Base-by-base conservation (phyloP, 2,329 filamentous ascomycete species). In the Microcyclosporella mali region DNA sequence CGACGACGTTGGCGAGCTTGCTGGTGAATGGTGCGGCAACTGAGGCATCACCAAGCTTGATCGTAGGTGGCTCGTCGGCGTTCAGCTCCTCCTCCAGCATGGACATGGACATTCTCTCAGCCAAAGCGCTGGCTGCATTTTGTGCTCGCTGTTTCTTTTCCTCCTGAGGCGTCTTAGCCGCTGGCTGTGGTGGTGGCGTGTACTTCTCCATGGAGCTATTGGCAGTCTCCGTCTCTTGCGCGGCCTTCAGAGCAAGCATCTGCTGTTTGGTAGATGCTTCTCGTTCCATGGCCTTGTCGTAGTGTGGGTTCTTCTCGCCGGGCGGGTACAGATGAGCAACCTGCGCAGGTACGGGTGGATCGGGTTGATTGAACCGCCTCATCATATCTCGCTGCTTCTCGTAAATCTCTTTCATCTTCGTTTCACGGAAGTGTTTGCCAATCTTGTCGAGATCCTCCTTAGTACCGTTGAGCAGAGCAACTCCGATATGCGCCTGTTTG, bases 321-420 rank as follows among this genome's bases (percentile, higher is more conserved):
- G 88, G 87, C 36, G 92, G 89, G 66, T 94, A 98, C 21, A 98
- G 72, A 63, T 98, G 92, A 19, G 92, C 92, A 56, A 98, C 95
- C 57, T 88, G 73, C 46, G 82, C 71, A n/a, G 92, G 92, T 1
- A 97, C 85, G 1, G 92, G 92, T n/a, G 92, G 92, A 1, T 81
- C 66, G 11, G 89, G 87, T 66, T 95, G 89, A 64, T 94, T 95
- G 77, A 97, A 98, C 51, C 90, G 81, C 62, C 84, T 79, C 87
- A 98, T 95, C 65, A 98, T 76, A 35, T 82, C 73, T 43, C 85
- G 78, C 66, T 98, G 92, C 74, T 98, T 97, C 71, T 97, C 88
- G 64, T 98, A 98, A 52, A 98, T 79, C 53, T 95, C 89, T 75
- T 95, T 97, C 86, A 98, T 94, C 75, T 88, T 94, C 31, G 84